Base-by-base conservation (phyloP, 1,284 basidiomycete species). In the Papiliotrema laurentii region DNA sequence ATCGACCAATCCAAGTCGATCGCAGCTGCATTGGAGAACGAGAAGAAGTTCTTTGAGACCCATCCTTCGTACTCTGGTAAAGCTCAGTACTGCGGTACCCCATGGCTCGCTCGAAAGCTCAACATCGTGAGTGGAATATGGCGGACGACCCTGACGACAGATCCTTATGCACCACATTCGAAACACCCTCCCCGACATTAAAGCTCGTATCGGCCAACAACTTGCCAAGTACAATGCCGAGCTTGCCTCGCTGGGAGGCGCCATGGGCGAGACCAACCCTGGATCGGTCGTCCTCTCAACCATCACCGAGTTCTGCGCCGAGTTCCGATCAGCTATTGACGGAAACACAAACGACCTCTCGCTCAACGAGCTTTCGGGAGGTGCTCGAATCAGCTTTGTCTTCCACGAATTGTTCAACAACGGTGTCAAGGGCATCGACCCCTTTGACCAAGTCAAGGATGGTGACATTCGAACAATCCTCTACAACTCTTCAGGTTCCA, bases 121-220 rank as follows among this genome's bases (percentile, higher is more conserved):
- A 98, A 97, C 74, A 87, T 90, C 79, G 89, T 90, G 56, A 41
- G 80, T 26, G 18, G 9, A 45, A 37, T 27, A 43, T 36, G 33
- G n/a, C 19, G 40, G 13, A 5, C 41, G 18, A 21, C 21, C 39
- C 34, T 53, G 35, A 49, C 37, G 45, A 34, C 63, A 91, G 87
- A 93, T 97, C 68, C 83, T 97, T 49, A 97, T 96, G 90, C 90
- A 94, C 75, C 94, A 97, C 75, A 96, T 98, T 71, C 88, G 89
- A 53, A 84, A 89, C 50, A 97, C 91, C 9, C 81, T 98, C 19
- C 94, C 94, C 31, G 94, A 97, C 71, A 97, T 97, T 79, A 97
- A 97, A 78, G 81, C 83, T 9, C 86, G 90, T 59, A 97, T 98
- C 68, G 80, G 83, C 21, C 80, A 85, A 55, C 90, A 94, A 64